Evolutionary conservation across 192 early-diverging fungal species (phyloP).

Genomic region (Helicostylum pulchrum): DNA sequence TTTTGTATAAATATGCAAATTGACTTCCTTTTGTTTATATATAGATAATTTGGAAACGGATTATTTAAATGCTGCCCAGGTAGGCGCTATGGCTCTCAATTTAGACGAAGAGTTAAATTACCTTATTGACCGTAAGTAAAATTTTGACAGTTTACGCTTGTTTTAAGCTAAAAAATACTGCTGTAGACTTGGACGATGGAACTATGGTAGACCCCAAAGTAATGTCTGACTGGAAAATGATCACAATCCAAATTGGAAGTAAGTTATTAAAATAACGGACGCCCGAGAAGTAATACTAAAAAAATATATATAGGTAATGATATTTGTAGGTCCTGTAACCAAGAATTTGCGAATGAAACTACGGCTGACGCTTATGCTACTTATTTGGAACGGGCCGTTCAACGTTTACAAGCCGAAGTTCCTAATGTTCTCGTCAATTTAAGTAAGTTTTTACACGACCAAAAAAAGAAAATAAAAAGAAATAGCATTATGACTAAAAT

Average conservation of each 20-base stretch:
- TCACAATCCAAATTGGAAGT: slow-evolving; percentile 18
- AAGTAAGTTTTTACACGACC: slow-evolving; percentile 14
- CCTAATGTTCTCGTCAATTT: slow-evolving; percentile 47
- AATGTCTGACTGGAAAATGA: slow-evolving; percentile 21
- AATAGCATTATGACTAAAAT: too few relatives aligned
- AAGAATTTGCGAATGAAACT: slow-evolving; percentile 12
- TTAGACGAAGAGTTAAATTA: slow-evolving; percentile 44
- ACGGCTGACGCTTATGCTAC: slow-evolving; percentile 28
- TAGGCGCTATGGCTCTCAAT: slow-evolving; percentile 44
- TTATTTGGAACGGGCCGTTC: slow-evolving; percentile 19
- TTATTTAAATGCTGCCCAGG: slow-evolving; percentile 50
- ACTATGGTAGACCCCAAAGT: neutral
- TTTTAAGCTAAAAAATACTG: neutral
- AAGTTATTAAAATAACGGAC: neutral
- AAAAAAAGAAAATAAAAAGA: too few relatives aligned
- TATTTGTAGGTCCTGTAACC: slow-evolving; percentile 43
- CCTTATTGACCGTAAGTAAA: slow-evolving; percentile 25
- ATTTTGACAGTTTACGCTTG: neutral
- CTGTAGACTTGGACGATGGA: neutral
- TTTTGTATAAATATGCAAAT: neutral
- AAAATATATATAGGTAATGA: slow-evolving; percentile 43
- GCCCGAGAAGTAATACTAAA: neutral
- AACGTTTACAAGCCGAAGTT: slow-evolving; percentile 23
- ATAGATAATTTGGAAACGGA: slow-evolving; percentile 22
- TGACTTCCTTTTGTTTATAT: slow-evolving; percentile 10